These are phyloP conservation scores for Fusarium graminum DNA, from an alignment of 2,329 filamentous ascomycete species.

Conservation along the genomic window DNA sequence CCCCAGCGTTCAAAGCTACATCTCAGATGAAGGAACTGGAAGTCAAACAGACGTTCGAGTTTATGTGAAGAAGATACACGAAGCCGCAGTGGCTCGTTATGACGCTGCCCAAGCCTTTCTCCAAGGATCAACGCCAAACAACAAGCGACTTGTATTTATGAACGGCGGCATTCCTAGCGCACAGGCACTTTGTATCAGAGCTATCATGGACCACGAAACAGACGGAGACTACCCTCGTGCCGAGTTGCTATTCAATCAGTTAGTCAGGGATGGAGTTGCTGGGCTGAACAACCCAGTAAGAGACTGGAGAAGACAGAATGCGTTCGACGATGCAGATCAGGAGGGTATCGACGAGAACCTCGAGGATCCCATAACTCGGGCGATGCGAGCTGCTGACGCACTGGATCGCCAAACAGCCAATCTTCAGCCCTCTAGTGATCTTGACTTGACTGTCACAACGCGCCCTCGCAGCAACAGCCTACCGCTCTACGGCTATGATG, in stretches of 20 bases:
- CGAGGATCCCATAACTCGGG: constrained; percentile 65
- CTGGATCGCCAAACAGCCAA: constrained; percentile 68
- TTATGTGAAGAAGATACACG: constrained; percentile 64
- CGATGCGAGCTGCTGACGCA: constrained; percentile 71
- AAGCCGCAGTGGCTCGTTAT: constrained; percentile 61
- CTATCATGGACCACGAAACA: constrained; percentile 66
- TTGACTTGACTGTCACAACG: constrained; percentile 59
- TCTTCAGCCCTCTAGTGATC: constrained; percentile 63
- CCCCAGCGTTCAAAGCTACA: constrained; percentile 64
- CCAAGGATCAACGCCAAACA: constrained; percentile 57
- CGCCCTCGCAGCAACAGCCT: constrained; percentile 64
- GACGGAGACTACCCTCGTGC: constrained; percentile 64
- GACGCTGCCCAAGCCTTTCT: constrained; percentile 66
- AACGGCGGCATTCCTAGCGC: constrained; percentile 70
- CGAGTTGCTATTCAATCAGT: constrained; percentile 63
- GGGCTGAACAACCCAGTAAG: constrained; percentile 51
- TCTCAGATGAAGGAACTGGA: constrained; percentile 51
- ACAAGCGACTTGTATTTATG: constrained; percentile 70
- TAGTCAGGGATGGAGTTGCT: constrained; percentile 64
- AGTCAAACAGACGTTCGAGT: constrained; percentile 50
- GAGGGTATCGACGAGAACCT: constrained; percentile 36
- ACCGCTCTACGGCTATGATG: constrained; percentile 60
- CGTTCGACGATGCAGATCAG: constrained; percentile 38
- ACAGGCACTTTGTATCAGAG: constrained; percentile 65
- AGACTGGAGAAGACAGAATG: constrained; percentile 40